A percentile compares a stretch with the other conserved stretches of the same genome.
Evolutionary conservation across 140 eudicot genomes (phyloP).

Genomic region (Bidens hawaiensis): DNA sequence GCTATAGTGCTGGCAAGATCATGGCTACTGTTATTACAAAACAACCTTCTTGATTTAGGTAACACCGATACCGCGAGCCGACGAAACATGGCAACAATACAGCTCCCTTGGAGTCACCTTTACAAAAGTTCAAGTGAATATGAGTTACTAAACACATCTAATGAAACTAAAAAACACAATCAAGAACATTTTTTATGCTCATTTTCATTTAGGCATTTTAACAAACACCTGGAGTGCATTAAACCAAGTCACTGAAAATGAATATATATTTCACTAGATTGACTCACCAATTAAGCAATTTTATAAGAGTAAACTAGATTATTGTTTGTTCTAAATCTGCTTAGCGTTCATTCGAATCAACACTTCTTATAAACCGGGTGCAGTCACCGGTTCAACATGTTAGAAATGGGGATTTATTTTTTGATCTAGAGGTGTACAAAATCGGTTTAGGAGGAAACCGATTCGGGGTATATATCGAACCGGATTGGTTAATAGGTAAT

Average conservation of each 20-base stretch:
- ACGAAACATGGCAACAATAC: constrained; percentile 40
- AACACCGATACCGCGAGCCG: constrained; percentile 30
- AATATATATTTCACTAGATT: too few species aligned
- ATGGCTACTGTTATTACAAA: constrained; percentile 38
- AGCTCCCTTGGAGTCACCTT: constrained; percentile 14
- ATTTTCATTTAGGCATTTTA: constrained; percentile 24
- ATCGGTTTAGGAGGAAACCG: too few species aligned
- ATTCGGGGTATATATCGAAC: too few species aligned
- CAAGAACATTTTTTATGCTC: not conserved
- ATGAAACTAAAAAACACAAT: constrained; percentile 5
- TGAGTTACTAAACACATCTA: constrained; percentile 12
- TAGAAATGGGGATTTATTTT: too few species aligned
- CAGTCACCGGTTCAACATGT: too few species aligned
- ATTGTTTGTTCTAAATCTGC: not conserved
- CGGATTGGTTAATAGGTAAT: too few species aligned
- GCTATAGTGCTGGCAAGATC: constrained; percentile 48
- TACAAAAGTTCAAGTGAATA: not conserved
- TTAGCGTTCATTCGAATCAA: not conserved
- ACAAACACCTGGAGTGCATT: constrained; percentile 27
- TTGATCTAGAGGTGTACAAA: too few species aligned
- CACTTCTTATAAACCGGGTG: too few species aligned
- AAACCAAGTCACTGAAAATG: not conserved
- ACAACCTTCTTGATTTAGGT: constrained; percentile 38
- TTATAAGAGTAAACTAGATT: not conserved
- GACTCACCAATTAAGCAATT: not conserved